Conservation (phyloP, 495 filamentous ascomycete genomes). For the Sphaerosporella brunnea region DNA sequence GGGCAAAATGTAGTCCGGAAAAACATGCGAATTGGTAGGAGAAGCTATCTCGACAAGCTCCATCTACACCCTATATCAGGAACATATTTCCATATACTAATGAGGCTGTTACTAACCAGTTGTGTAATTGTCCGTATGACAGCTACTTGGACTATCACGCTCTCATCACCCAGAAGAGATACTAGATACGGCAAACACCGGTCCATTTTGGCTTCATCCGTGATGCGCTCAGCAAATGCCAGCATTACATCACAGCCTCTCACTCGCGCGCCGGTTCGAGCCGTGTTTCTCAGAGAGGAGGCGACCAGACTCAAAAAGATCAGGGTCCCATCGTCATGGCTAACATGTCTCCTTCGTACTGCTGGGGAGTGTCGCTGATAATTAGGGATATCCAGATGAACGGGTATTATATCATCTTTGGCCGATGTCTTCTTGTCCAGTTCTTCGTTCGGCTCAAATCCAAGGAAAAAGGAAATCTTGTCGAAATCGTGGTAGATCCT, state of each 20-base stretch:
- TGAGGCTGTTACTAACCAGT: conserved; percentile 31
- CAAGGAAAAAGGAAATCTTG: conserved; percentile 87
- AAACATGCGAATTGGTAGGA: conserved; percentile 86
- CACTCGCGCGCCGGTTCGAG: conserved; percentile 66
- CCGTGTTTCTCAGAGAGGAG: conserved; percentile 73
- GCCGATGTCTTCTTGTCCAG: conserved; percentile 15
- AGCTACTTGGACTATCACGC: conserved; percentile 64
- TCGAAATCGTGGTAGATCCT: conserved; percentile 88
- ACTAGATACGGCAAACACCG: conserved; percentile 82
- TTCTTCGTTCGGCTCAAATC: conserved; percentile 39
- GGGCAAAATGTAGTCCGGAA: conserved; percentile 85
- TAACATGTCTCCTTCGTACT: conserved; percentile 28
- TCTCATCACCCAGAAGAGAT: conserved; percentile 57
- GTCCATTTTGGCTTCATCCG: conserved; percentile 94
- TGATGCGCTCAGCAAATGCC: conserved; percentile 76
- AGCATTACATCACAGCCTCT: conserved; percentile 85
- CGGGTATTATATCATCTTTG: conserved; percentile 40
- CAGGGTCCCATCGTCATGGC: conserved; percentile 72
- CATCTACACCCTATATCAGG: conserved; percentile 29
- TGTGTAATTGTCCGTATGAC: conserved; percentile 76
- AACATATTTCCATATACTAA: neutral
- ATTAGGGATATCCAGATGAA: conserved; percentile 75
- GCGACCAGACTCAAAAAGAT: conserved; percentile 81
- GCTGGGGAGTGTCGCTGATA: conserved; percentile 45
- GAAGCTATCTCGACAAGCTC: conserved; percentile 74